Conservation (phyloP, 805 yeast genomes). For the Starmerella sp. region DNA sequence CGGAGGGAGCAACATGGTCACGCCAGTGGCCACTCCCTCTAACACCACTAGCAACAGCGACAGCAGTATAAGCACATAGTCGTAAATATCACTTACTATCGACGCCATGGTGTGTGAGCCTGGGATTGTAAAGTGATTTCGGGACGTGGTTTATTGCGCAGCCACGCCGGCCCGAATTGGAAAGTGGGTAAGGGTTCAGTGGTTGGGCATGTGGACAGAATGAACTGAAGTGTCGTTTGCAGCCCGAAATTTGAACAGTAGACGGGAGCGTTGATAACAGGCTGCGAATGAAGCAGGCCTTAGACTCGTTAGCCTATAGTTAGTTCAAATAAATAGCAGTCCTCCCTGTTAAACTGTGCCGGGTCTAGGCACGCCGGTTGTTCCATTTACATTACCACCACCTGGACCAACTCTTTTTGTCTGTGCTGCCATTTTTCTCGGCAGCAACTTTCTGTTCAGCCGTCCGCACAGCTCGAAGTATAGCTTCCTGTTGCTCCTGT, state of each 20-base stretch:
- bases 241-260: too few relatives aligned
- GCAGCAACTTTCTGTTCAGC: conserved; percentile 29
- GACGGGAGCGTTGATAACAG: too few relatives aligned
- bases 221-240: too few relatives aligned
- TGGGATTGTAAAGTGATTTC: not conserved
- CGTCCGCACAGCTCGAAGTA: conserved; percentile 37
- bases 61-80: conserved; percentile 12
- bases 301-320: too few relatives aligned
- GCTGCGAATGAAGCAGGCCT: too few relatives aligned
- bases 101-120: not conserved
- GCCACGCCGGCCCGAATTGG: not conserved
- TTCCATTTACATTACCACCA: not conserved
- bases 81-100: conserved; percentile 7
- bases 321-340: too few relatives aligned
- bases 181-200: not conserved
- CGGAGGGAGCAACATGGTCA: conserved; percentile 21
- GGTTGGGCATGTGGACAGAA: not conserved
- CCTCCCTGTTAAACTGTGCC: too few relatives aligned
- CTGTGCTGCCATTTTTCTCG: not conserved
- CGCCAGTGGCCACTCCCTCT: conserved; percentile 19
- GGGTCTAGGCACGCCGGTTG: too few relatives aligned
- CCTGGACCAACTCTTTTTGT: not conserved
- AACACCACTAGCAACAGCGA: conserved; percentile 18
- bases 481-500: conserved; percentile 56
- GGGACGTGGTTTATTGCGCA: not conserved